phyloP scores from a whole-genome alignment of 2,329 filamentous ascomycete genomes.

The Venturiaceae sp. region DNA sequence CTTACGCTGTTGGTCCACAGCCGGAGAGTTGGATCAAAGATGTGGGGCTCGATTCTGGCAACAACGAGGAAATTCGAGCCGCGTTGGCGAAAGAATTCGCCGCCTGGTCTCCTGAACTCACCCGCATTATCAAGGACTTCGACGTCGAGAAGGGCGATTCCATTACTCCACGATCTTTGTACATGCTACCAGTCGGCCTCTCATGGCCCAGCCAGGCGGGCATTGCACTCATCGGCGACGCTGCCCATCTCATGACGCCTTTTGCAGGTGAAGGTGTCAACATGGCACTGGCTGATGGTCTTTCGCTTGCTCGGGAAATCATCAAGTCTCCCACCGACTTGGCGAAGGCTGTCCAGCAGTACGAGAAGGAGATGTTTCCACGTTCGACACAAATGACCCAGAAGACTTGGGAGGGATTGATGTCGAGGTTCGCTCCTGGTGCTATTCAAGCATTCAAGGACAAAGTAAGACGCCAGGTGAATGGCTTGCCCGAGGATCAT shows the following conservation, averaged over 20 bases:
- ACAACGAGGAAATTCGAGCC: slow-evolving; percentile 27
- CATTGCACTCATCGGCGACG: slow-evolving; percentile 48
- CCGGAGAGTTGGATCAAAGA: slow-evolving; percentile 29
- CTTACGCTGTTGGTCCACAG: slow-evolving; percentile 27
- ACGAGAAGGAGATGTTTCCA: slow-evolving; percentile 7
- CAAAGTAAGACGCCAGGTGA: no score
- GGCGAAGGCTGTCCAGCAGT: background rate
- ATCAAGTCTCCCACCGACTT: background rate
- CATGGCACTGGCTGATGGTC: slow-evolving; percentile 44
- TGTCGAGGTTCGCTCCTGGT: background rate
- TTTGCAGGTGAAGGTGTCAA: slow-evolving; percentile 53
- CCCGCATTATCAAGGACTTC: slow-evolving; percentile 19
- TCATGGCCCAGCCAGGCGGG: slow-evolving; percentile 38
- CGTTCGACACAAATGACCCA: background rate
- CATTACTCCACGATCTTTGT: slow-evolving; percentile 35
- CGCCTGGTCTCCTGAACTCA: slow-evolving; percentile 35
- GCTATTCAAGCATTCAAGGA: background rate
- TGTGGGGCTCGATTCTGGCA: slow-evolving; percentile 34
- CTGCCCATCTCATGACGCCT: slow-evolving; percentile 50
- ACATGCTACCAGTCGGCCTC: slow-evolving; percentile 41
- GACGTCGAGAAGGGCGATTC: slow-evolving; percentile 30
- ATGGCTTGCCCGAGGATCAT: no score
- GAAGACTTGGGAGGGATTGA: slow-evolving; percentile 3
- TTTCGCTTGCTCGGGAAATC: slow-evolving; percentile 29
- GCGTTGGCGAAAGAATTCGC: slow-evolving; percentile 27